Conservation (phyloP, 768 basidiomycete genomes). For the Boletales sp. region DNA sequence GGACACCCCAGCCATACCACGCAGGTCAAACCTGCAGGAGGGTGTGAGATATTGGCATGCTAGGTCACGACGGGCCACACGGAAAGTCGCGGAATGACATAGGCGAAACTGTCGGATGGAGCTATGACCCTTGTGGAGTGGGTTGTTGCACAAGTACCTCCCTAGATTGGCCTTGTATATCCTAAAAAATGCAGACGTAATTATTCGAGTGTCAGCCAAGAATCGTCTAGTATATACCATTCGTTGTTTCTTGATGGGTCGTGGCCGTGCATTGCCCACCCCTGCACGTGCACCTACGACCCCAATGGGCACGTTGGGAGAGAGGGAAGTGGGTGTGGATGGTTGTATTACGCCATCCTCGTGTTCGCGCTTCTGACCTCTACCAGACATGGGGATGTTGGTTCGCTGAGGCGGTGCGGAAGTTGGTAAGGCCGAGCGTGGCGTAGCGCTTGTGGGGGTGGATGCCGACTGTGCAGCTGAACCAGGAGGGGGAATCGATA, state of each 20-base stretch:
- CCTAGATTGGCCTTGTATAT: constrained; percentile 60
- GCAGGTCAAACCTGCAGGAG: constrained; percentile 11
- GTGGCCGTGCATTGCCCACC: constrained; percentile 51
- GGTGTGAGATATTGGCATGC: constrained; percentile 6
- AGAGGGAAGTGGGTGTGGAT: constrained; percentile 20
- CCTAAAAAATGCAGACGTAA: constrained; percentile 34
- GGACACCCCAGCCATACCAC: constrained; percentile 2
- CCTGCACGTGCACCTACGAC: constrained; percentile 57
- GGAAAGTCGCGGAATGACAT: constrained; percentile 4
- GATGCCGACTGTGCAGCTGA: constrained; percentile 26
- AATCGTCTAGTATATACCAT: constrained; percentile 45
- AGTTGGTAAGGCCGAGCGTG: constrained; percentile 26
- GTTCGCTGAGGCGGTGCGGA: constrained; percentile 24
- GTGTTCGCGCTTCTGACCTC: constrained; percentile 34
- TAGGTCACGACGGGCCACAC: constrained; percentile 5
- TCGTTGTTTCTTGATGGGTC: constrained; percentile 74
- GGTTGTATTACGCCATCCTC: constrained; percentile 23
- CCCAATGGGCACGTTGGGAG: constrained; percentile 23
- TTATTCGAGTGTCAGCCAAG: not conserved
- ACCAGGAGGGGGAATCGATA: constrained; percentile 30
- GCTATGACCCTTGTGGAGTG: constrained; percentile 65
- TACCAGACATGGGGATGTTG: constrained; percentile 6
- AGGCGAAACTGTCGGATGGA: not conserved
- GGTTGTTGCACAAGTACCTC: constrained; percentile 67
- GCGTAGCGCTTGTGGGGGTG: constrained; percentile 31